Evolutionary conservation across 345 rosid genomes (phyloP).

Genomic region (Anastatica hierochuntica): DNA sequence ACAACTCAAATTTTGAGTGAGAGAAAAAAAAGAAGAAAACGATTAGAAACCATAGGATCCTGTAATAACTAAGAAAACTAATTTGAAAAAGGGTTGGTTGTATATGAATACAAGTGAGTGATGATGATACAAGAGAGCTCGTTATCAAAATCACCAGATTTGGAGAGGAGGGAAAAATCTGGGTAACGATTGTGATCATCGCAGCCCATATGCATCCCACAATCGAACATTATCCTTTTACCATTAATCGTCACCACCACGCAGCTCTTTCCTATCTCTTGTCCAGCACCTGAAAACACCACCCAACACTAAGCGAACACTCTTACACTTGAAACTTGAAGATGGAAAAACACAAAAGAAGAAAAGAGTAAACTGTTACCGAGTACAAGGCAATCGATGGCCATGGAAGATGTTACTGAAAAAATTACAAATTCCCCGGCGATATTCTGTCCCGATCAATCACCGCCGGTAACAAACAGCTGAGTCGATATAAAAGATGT

Average conservation of each 20-base stretch:
- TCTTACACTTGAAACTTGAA: background rate
- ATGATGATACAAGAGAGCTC: constrained; percentile 61
- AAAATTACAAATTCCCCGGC: too few relatives aligned
- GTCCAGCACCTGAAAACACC: constrained; percentile 64
- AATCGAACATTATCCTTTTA: constrained; percentile 85
- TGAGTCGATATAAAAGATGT: too few relatives aligned
- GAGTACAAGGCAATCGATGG: constrained; percentile 74
- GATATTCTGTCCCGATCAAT: too few relatives aligned
- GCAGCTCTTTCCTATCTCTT: constrained; percentile 96
- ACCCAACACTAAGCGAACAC: background rate
- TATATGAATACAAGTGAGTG: constrained; percentile 64
- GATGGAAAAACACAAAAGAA: background rate
- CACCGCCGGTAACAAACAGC: too few relatives aligned
- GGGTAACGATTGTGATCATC: constrained; percentile 79
- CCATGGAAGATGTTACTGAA: constrained; percentile 30
- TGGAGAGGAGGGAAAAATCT: constrained; percentile 62
- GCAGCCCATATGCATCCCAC: constrained; percentile 97
- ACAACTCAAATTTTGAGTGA: background rate
- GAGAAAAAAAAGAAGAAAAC: background rate
- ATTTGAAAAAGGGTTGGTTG: background rate
- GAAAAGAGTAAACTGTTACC: constrained; percentile 29
- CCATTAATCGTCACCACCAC: constrained; percentile 78
- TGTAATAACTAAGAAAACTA: background rate
- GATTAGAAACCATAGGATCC: background rate
- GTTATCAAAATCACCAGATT: constrained; percentile 42